Evolutionary conservation across 139 green algal genomes (phyloP), one percentile per base, ranked within the genome.

Genomic region (Spirogloea muscicola): DNA sequence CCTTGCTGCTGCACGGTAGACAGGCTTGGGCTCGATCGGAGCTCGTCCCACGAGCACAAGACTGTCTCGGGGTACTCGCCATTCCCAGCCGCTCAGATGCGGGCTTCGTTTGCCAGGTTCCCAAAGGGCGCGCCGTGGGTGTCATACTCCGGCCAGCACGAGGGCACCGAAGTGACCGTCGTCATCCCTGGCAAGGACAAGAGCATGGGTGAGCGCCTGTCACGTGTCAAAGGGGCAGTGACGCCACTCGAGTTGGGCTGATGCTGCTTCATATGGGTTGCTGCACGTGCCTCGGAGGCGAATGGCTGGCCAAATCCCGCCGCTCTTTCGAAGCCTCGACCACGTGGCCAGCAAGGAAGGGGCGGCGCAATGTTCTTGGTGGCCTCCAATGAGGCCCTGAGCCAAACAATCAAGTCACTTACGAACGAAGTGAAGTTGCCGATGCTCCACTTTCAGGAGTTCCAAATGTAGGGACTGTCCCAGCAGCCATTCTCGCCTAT

Each of bases 401-500:
- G n/a, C n/a, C n/a, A n/a, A n/a, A n/a, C n/a, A n/a, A n/a, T n/a
- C n/a, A n/a, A n/a, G n/a, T n/a, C n/a, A n/a, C n/a, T n/a, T n/a
- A n/a, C n/a, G n/a, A n/a, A n/a, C n/a, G n/a, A n/a, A n/a, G n/a
- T n/a, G n/a, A n/a, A n/a, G n/a, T n/a, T n/a, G n/a, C n/a, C n/a
- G n/a, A n/a, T n/a, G n/a, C n/a, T n/a, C n/a, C n/a, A n/a, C n/a
- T n/a, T n/a, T n/a, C 58, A 79, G 73, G 73, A 34, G 62, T 76
- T 18, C 36, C 43, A 4, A 51, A 48, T 44, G 73, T 76, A 49
- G 66, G 66, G 1, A 78, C 75, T 31, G 52, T 78, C n/a, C 75
- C 75, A 82, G 51, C 51, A 37, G 48, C 65, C 6, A 60, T 82
- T 9, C 21, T 41, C 2, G 83, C 92, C 1, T 98, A 95, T 84